Base-by-base conservation (phyloP, 495 filamentous ascomycete species). In the Saxophila tyrrhenica region DNA sequence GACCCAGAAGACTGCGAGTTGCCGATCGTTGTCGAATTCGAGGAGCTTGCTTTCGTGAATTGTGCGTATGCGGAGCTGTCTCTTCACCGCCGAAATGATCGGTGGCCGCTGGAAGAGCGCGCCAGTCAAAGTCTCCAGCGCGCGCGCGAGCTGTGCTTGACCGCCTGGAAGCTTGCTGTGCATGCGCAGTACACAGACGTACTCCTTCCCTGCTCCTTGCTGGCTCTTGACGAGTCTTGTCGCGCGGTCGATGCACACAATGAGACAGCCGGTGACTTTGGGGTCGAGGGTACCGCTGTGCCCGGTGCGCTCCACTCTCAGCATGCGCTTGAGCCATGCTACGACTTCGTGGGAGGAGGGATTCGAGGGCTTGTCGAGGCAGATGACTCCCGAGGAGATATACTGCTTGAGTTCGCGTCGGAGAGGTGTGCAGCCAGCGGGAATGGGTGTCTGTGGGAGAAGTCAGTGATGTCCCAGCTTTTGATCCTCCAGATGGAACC, bases 1-100 rank as follows among this genome's bases (percentile, higher is more conserved):
- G 55, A 97, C 94, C 92, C 92, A 96, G 79, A 98, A 98, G 29
- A 97, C 89, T 69, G 85, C 94, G n/a, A 98, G 79, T 65, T 96
- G 87, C 56, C 92, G 81, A 53, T 97, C 89, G 68, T 97, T 95
- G 71, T 97, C 92, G 65, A 95, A 98, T 72, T 98, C 91, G 62
- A 89, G 84, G 32, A 95, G 74, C 72, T 90, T 90, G 76, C 85
- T 89, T 72, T 96, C 86, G 70, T 96, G 83, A 64, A 97, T 95
- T 11, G 92, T 95, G 68, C 92, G 82, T 65, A 97, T 91, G 74
- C 92, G 91, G 49, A 98, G 79, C 73, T 95, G 89, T 67, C 92
- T 83, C 83, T 98, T 98, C 66, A 98, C 92, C 58, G 92, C 92
- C 13, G 92, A 97, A 60, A 98, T 97, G 64, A 98, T 75, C 48